phyloP scores from a whole-genome alignment of 768 basidiomycete species.

The Chalciporus piperatus region DNA sequence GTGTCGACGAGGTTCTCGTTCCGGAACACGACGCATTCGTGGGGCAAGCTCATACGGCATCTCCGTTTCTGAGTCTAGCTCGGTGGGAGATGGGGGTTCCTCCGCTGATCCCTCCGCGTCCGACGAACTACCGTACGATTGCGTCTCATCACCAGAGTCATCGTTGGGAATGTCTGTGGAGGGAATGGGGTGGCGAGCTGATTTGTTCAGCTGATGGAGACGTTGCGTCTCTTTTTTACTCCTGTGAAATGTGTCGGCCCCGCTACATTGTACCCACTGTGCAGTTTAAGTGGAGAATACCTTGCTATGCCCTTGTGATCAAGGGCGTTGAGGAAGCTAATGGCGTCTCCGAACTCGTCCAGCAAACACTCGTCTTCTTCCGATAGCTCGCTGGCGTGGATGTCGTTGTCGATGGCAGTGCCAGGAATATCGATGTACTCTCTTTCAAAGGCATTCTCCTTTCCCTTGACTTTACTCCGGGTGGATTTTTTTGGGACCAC shows the following conservation, averaged over 20 bases:
- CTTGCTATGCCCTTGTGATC: conserved; percentile 80
- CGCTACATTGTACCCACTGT: background rate
- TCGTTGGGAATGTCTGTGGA: conserved; percentile 67
- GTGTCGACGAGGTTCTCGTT: conserved; percentile 45
- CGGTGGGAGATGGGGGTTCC: background rate
- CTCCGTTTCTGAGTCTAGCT: conserved; percentile 55
- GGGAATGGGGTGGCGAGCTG: conserved; percentile 46
- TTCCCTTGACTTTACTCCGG: conserved; percentile 43
- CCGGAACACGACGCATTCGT: conserved; percentile 47
- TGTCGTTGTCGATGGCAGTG: conserved; percentile 2
- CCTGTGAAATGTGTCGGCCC: conserved; percentile 39
- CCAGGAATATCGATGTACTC: conserved; percentile 61
- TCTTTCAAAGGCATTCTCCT: conserved; percentile 60
- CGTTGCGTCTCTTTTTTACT: conserved; percentile 82
- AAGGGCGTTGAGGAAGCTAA: conserved; percentile 64
- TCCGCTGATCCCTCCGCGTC: conserved; percentile 12
- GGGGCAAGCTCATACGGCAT: conserved; percentile 71
- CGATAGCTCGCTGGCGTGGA: conserved; percentile 46
- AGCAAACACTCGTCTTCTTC: conserved; percentile 70
- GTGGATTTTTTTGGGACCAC: conserved; percentile 16
- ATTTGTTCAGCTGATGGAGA: conserved; percentile 64
- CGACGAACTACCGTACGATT: conserved; percentile 8
- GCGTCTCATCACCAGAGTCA: conserved; percentile 40
- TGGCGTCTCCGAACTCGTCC: conserved; percentile 58
- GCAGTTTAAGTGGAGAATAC: conserved; percentile 36